Conservation (phyloP, 441 rosid species). For the Populus hybrid region DNA sequence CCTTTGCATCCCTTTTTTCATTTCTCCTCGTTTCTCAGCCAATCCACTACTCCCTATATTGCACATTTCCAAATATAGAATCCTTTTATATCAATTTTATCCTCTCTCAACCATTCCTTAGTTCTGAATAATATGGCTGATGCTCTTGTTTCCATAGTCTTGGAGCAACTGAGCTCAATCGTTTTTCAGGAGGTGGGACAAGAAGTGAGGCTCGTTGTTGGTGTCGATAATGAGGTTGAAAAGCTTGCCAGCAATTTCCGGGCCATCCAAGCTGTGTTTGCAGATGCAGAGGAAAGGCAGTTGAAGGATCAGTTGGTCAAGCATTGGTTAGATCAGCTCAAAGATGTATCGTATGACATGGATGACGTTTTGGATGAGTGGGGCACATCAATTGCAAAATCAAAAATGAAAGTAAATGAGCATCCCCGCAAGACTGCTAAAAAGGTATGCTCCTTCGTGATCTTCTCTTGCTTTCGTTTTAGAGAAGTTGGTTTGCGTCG, state of each 20-base stretch:
- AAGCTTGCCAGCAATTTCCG: not conserved
- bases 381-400: not conserved
- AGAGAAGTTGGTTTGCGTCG: not conserved
- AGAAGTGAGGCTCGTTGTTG: not conserved
- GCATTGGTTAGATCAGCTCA: not conserved
- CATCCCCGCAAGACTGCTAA: too few relatives aligned
- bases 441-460: not conserved
- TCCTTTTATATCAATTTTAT: too few relatives aligned
- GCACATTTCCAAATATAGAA: too few relatives aligned
- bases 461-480: not conserved
- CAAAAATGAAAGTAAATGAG: not conserved
- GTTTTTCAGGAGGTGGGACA: not conserved
- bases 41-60: too few relatives aligned
- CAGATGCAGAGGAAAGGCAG: not conserved
- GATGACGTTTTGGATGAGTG: constrained; percentile 4
- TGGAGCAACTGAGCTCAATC: not conserved
- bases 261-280: not conserved
- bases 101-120: too few relatives aligned
- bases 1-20: too few relatives aligned
- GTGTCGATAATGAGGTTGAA: not conserved
- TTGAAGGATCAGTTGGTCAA: too few relatives aligned
- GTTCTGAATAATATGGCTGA: not conserved
- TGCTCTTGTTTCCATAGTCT: not conserved
- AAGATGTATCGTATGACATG: not conserved
- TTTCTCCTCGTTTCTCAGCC: too few relatives aligned